These are phyloP conservation scores for Aspergillus ruber DNA, from an alignment of 2,329 filamentous ascomycete genomes.

Conservation along the genomic window DNA sequence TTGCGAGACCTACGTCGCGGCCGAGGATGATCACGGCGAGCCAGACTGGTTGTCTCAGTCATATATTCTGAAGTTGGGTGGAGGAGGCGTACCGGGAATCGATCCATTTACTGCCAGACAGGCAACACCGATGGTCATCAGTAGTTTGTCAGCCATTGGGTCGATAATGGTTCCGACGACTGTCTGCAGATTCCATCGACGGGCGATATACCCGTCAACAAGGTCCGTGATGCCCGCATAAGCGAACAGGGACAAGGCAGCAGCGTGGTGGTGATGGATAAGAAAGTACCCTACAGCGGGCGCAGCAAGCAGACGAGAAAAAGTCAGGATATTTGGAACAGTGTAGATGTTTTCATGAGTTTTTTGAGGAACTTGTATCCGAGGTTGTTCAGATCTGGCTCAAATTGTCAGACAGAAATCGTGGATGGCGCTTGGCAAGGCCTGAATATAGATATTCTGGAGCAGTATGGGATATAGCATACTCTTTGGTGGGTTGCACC, in stretches of 20 bases:
- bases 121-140: slow-evolving; percentile 90
- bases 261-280: slow-evolving; percentile 70
- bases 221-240: slow-evolving; percentile 90
- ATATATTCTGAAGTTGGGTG: background rate
- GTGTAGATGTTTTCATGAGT: slow-evolving; percentile 90
- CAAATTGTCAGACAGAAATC: slow-evolving; percentile 3
- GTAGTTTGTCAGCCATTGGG: slow-evolving; percentile 90
- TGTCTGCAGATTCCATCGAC: slow-evolving; percentile 79
- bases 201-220: slow-evolving; percentile 88
- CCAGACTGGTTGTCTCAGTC: slow-evolving; percentile 55
- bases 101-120: slow-evolving; percentile 76
- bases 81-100: slow-evolving; percentile 59
- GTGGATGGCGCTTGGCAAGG: too few species aligned
- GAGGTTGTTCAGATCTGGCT: slow-evolving; percentile 15
- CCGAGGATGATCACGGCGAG: slow-evolving; percentile 85
- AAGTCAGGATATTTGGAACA: slow-evolving; percentile 86
- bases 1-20: slow-evolving; percentile 72
- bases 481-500: slow-evolving; percentile 12
- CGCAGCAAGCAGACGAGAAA: slow-evolving; percentile 74
- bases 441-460: too few species aligned
- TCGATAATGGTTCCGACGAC: slow-evolving; percentile 93
- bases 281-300: slow-evolving; percentile 85
- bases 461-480: slow-evolving; percentile 1
- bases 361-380: slow-evolving; percentile 25
- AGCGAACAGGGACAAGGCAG: slow-evolving; percentile 77